phyloP scores from a whole-genome alignment of 805 yeast genomes.

The Grigorovia transvaalensis region DNA sequence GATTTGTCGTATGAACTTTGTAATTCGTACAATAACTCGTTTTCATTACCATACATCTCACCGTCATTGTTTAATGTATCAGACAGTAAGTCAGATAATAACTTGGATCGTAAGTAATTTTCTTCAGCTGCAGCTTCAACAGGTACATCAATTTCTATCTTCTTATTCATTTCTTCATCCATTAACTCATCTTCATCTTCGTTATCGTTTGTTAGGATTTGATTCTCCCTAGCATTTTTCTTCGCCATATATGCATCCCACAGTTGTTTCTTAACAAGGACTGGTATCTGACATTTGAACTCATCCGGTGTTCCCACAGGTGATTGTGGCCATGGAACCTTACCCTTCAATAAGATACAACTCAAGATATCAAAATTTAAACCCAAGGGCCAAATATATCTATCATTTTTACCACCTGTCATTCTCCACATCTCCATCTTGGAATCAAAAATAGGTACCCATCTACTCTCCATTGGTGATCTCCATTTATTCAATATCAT shows the following conservation, averaged over 20 bases:
- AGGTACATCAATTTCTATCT: constrained; percentile 22
- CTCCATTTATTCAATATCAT: constrained; percentile 73
- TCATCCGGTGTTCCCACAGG: constrained; percentile 83
- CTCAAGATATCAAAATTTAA: constrained; percentile 56
- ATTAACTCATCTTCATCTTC: constrained; percentile 12
- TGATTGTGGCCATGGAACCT: constrained; percentile 56
- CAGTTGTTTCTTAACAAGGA: constrained; percentile 29
- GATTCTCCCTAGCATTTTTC: constrained; percentile 12
- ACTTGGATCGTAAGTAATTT: constrained; percentile 46
- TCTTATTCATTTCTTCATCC: constrained; percentile 12
- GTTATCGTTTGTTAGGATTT: constrained; percentile 8
- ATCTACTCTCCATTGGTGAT: constrained; percentile 58
- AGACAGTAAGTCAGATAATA: constrained; percentile 50
- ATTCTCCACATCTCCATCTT: constrained; percentile 38
- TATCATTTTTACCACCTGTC: constrained; percentile 43
- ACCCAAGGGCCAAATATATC: constrained; percentile 85
- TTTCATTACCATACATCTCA: constrained; percentile 35
- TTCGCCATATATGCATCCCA: constrained; percentile 22
- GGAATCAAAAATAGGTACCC: constrained; percentile 74
- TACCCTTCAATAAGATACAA: constrained; percentile 67
- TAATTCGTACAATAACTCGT: constrained; percentile 43
- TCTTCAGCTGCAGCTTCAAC: constrained; percentile 43
- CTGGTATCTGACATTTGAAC: constrained; percentile 59
- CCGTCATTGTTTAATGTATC: constrained; percentile 43
- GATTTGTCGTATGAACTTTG: constrained; percentile 63